Evolutionary conservation across 768 basidiomycete genomes (phyloP), one percentile per base, ranked within the genome.

Genomic region (Tulasnella sp.): DNA sequence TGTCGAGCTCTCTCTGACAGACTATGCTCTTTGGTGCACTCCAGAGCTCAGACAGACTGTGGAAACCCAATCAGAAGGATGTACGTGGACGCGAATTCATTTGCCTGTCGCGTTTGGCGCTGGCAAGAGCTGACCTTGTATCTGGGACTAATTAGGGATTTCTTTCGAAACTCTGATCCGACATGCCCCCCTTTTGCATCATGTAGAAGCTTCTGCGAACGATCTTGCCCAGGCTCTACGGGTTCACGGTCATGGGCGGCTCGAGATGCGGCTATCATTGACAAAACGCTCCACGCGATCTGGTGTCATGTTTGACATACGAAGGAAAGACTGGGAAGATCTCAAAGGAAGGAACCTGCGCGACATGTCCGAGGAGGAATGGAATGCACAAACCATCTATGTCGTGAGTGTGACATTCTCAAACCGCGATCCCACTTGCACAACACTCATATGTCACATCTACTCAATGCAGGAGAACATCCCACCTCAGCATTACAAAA

Each of bases 301-400:
- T 39, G 80, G 80, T 17, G 87, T 88, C 1, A 85, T 86, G 14
- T 93, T 89, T 75, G 88, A 92, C 81, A 80, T 91, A 12, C 84
- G 90, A 14, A 80, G 87, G 72, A 86, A 83, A 72, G 82, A 83
- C 72, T 84, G 83, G 84, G 75, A 75, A 19, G 75, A 36, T 36
- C 73, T 75, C 65, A 75, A 52, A 26, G 76, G 74, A 72, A 75
- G 41, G 59, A 77, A 69, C 67, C 79, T 65, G 75, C 76, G 73
- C 77, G 80, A 76, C 69, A 75, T 78, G 72, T 77, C 83, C 76
- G 78, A 77, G 14, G 83, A 87, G 14, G 73, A 66, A 26, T 93
- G 92, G 91, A 85, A 90, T 9, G 77, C 82, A 1, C 75, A 84
- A 70, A 90, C 89, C 0, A 75, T 89, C 11, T 94, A 94, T 76